A percentile compares a stretch with the other conserved stretches of the same genome.
phyloP scores from a whole-genome alignment of 2,329 filamentous ascomycete genomes.

The Aspergillus brunneoviolaceus region DNA sequence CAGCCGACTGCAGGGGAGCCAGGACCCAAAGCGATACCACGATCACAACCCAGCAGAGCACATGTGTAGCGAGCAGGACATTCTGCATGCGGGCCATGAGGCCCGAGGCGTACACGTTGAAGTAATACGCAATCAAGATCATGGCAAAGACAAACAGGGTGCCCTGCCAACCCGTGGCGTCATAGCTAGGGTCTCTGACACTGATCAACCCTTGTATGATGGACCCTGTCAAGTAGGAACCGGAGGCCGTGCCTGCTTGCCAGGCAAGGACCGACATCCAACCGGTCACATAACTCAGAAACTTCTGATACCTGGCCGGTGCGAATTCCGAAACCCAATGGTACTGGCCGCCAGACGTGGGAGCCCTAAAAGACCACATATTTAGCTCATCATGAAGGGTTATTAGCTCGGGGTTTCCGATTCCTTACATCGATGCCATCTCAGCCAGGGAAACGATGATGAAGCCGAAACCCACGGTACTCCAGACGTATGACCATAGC shows the following conservation, averaged over 20 bases:
- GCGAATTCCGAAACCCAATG: conserved; percentile 60
- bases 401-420: not conserved
- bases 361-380: conserved; percentile 39
- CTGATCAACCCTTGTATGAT: conserved; percentile 49
- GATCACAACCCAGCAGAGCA: conserved; percentile 38
- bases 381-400: not conserved
- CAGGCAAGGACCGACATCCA: conserved; percentile 54
- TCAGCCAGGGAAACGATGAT: conserved; percentile 63
- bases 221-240: conserved; percentile 49
- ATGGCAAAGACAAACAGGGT: conserved; percentile 51
- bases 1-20: conserved; percentile 28
- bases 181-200: conserved; percentile 44
- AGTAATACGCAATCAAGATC: conserved; percentile 43
- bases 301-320: conserved; percentile 49
- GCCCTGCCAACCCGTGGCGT: conserved; percentile 48
- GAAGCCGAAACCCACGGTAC: conserved; percentile 67
- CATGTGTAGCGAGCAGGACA: conserved; percentile 39
- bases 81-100: conserved; percentile 41
- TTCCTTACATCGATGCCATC: conserved; percentile 47
- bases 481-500: conserved; percentile 36
- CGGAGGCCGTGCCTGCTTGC: conserved; percentile 52
- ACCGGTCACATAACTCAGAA: conserved; percentile 55
- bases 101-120: conserved; percentile 39
- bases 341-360: conserved; percentile 59
- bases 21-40: conserved; percentile 34